Conservation (phyloP, 116 monocot species). For the Iris pallida region DNA sequence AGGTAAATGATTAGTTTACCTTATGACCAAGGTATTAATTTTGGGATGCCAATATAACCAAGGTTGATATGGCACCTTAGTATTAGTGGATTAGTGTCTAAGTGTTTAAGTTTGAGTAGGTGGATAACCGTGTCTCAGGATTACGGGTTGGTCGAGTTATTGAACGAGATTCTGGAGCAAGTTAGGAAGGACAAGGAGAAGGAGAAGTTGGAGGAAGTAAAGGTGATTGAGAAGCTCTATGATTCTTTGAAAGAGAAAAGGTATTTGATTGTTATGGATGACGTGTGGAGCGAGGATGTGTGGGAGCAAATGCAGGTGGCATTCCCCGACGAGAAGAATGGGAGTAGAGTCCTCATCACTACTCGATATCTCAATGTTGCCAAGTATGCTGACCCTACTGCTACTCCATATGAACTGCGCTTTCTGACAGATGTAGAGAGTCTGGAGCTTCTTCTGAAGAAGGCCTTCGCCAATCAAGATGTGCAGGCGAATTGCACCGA, state of each 20-base stretch:
- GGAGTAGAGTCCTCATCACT: conserved; percentile 33
- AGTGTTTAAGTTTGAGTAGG: too few relatives aligned
- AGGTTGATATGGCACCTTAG: too few relatives aligned
- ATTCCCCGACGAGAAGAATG: conserved; percentile 19
- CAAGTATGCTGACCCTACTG: background rate
- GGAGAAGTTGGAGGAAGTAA: background rate
- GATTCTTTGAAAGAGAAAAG: conserved; percentile 7
- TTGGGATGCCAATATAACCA: too few relatives aligned
- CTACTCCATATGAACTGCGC: background rate
- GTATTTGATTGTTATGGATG: conserved; percentile 34
- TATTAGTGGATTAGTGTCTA: too few relatives aligned
- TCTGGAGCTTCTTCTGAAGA: conserved; percentile 25
- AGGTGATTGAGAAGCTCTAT: conserved; percentile 4
- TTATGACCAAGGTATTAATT: too few relatives aligned
- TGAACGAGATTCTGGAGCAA: background rate
- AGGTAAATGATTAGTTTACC: too few relatives aligned
- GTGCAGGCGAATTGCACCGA: too few relatives aligned
- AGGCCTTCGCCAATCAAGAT: conserved; percentile 1
- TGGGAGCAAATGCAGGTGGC: conserved; percentile 7
- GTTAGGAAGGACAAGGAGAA: background rate
- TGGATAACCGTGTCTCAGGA: background rate
- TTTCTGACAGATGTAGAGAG: conserved; percentile 13
- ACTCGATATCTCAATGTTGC: conserved; percentile 19
- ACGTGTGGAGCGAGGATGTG: conserved; percentile 14
- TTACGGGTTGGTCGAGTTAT: background rate